phyloP scores from a whole-genome alignment of 345 rosid species.

The Euclidium syriacum region DNA sequence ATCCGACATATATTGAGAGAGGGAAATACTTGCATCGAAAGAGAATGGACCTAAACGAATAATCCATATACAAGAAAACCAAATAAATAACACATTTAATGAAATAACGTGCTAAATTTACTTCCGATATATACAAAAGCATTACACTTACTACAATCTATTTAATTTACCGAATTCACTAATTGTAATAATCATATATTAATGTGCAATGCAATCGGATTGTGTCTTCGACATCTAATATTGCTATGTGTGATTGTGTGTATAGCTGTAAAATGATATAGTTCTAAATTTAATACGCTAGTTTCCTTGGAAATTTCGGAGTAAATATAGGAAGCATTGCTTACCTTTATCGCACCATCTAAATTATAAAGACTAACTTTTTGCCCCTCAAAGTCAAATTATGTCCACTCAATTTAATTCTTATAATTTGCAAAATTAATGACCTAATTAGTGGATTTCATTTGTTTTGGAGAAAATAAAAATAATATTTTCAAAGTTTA shows the following conservation, averaged over 20 bases:
- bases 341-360: slow-evolving; percentile 31
- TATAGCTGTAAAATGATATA: slow-evolving; percentile 12
- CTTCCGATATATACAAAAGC: no score
- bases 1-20: no score
- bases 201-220: not conserved
- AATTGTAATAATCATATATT: no score
- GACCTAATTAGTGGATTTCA: not conserved
- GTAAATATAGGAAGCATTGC: slow-evolving; percentile 27
- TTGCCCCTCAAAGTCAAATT: slow-evolving; percentile 26
- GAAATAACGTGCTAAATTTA: no score
- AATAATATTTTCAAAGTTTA: not conserved
- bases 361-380: slow-evolving; percentile 18
- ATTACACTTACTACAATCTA: no score
- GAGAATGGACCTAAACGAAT: no score
- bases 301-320: slow-evolving; percentile 34
- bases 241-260: not conserved
- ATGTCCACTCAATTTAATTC: slow-evolving; percentile 11
- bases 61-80: no score
- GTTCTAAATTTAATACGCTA: not conserved
- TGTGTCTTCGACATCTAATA: slow-evolving; percentile 11
- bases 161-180: no score
- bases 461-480: not conserved
- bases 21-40: no score
- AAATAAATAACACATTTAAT: no score
- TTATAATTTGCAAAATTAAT: slow-evolving; percentile 9